Evolutionary conservation across 176 grass and related monocot genomes (phyloP), one percentile per base, ranked within the genome.

Genomic region (Thinopyrum elongatum): DNA sequence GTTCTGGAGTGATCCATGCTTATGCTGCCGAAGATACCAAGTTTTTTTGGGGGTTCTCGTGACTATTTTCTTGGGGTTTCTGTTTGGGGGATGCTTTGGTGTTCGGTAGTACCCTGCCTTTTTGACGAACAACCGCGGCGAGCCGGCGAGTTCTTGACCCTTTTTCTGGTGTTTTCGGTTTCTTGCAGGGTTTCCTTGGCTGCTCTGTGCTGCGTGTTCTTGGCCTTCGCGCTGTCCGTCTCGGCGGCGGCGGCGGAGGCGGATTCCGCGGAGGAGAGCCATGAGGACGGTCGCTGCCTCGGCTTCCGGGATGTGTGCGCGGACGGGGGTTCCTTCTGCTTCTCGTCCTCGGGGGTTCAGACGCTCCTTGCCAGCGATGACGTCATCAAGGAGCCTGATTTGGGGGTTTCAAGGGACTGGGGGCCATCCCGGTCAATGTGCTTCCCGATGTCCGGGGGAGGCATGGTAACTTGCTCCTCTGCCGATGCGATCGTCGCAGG

Each of bases 391-490:
- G 85, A 70, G 78, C 72, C 70, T 27, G 77, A 80, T 84, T 87
- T 82, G 31, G 77, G 65, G 62, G 65, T 77, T 23, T 70, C 88
- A 19, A 63, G 77, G 63, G 90, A 61, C 61, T 7, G 78, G 73
- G 86, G 65, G 23, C 66, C 79, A 23, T 82, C 90, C 72, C 78
- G 17, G 79, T 61, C 90, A 65, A 68, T 88, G 88, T 7, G 74
- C 64, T 82, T 94, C 51, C 61, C 65, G 55, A 85, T 96, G 82
- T 59, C 82, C 23, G 70, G 80, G 46, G 90, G 92, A 82, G 90
- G 88, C 61, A 12, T 76, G 72, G 92, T 94, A 22, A 91, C 88
- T 12, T 99, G 97, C 59, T 89, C 90, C 13, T 90, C 92, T 22
- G 82, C 88, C 25, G 84, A 92, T 36, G 53, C 86, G 8, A 27